Evolutionary conservation across 352 stramenopile genomes (phyloP).

Genomic region (Phytophthora fragariae): DNA sequence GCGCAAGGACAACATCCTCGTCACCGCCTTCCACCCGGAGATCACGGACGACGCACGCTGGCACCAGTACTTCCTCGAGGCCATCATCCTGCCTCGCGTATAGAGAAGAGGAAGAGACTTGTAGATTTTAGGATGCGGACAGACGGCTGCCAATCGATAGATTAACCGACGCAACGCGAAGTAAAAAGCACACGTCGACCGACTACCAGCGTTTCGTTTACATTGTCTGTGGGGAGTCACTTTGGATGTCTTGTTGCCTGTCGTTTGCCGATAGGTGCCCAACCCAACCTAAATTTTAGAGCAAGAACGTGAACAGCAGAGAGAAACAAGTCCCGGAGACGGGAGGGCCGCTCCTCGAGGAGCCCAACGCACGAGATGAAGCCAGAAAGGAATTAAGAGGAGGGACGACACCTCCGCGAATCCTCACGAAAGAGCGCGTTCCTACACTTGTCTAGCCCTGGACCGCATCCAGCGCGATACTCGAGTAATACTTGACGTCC

Average conservation of each 20-base stretch:
- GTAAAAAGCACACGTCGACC: conserved; percentile 11
- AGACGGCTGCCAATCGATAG: background rate
- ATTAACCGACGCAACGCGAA: conserved; percentile 12
- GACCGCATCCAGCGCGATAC: conserved; percentile 79
- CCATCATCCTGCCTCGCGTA: conserved; percentile 60
- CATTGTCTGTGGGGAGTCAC: conserved; percentile 22
- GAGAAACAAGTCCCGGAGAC: conserved; percentile 17
- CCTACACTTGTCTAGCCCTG: conserved; percentile 61
- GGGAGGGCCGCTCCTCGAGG: conserved; percentile 6
- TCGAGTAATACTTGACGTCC: conserved; percentile 91
- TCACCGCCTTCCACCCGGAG: conserved; percentile 97
- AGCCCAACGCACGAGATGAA: conserved; percentile 28
- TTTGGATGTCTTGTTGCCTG: conserved; percentile 22
- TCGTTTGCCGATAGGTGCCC: conserved; percentile 22
- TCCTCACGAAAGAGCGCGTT: conserved; percentile 37
- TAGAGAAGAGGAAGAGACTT: conserved; percentile 26
- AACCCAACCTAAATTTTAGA: conserved; percentile 42
- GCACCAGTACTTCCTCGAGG: conserved; percentile 95
- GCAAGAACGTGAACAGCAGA: conserved; percentile 34
- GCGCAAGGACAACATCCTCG: conserved; percentile 91
- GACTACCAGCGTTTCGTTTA: conserved; percentile 40
- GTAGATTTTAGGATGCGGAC: conserved; percentile 19
- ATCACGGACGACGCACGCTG: conserved; percentile 94
- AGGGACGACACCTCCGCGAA: conserved; percentile 27
- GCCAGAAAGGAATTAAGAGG: conserved; percentile 40